Evolutionary conservation across 306 rosid genomes (phyloP), one percentile per base, ranked within the genome.

Genomic region (Lithocarpus polystachyus): DNA sequence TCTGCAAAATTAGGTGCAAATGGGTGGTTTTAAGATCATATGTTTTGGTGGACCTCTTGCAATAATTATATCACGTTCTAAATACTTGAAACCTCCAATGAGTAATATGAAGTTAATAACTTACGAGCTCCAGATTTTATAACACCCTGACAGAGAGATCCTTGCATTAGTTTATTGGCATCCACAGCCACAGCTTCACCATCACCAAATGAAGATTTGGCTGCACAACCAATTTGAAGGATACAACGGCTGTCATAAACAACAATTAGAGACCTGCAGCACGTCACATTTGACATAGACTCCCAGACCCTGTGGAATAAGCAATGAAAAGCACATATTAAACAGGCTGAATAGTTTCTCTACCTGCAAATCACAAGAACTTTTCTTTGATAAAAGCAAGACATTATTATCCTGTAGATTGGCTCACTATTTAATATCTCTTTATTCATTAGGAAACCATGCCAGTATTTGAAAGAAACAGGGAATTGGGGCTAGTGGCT

Each of bases 71-170:
- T 55, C 59, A 26, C 13, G 56, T 56, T 60, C 23, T 40, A 79
- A 64, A 48, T 69, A 75, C 37, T n/a, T 23, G 48, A 75, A 78
- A 78, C 55, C 40, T 69, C 73, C 59, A 73, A 77, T 22, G 45
- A 57, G 74, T 62, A 72, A 68, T 26, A 80, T 51, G 73, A 71
- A 37, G 40, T 79, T 57, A 77, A 64, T 57, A 81, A 89, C 99
- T 86, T 88, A 95, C 97, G 99, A 57, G 93, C 82, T 76, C 91
- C 93, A 61, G 98, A 88, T 85, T 91, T 95, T 84, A 86, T 75
- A 51, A 89, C 86, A 72, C 92, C 92, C 80, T 72, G 88, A 79
- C 82, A 95, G 40, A 93, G 84, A 11, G 91, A 86, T 76, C 99
- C 97, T 87, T 90, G 84, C 86, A 79, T 80, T 89, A 95, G 71